Percentiles rank a stretch among this genome's conserved stretches.
These are phyloP conservation scores for Chrysochromulina parva DNA, from an alignment of 78 protist species.

Conservation along the genomic window DNA sequence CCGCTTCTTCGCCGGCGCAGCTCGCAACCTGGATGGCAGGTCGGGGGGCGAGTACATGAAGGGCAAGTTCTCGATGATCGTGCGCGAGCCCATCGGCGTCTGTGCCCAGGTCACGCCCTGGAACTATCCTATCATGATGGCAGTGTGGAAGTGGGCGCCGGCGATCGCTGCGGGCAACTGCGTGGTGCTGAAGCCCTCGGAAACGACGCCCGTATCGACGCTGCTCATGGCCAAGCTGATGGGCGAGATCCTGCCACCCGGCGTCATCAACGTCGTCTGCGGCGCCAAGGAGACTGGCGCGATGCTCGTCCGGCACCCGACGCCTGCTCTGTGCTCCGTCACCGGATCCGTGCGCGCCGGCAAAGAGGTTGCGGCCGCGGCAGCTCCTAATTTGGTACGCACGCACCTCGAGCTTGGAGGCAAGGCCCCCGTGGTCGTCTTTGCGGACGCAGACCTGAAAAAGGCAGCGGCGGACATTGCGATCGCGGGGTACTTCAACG, in stretches of 20 bases:
- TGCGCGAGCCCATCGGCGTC: conserved; percentile 72
- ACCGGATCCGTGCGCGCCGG: neutral
- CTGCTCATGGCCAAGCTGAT: neutral
- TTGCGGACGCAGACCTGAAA: neutral
- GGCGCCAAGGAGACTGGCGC: conserved; percentile 59
- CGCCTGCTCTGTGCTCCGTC: neutral
- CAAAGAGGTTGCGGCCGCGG: neutral
- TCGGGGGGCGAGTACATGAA: conserved; percentile 27
- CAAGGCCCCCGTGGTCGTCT: conserved; percentile 78
- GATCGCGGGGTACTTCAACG: neutral
- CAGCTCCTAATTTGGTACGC: neutral
- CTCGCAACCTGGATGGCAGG: neutral
- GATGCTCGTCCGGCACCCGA: conserved; percentile 58
- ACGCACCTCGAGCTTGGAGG: conserved; percentile 85
- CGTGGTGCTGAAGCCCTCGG: neutral
- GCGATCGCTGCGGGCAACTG: conserved; percentile 66
- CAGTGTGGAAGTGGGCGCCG: conserved; percentile 92
- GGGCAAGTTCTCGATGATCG: conserved; percentile 54
- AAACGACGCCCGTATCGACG: neutral
- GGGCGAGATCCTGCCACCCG: conserved; percentile 57
- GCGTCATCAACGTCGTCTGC: conserved; percentile 81
- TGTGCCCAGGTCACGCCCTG: conserved; percentile 88
- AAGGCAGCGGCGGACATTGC: neutral
- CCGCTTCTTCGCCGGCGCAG: neutral
- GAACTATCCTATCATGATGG: conserved; percentile 89